phyloP scores from a whole-genome alignment of 768 basidiomycete genomes.

The Rhodotorula kratochvilovae region DNA sequence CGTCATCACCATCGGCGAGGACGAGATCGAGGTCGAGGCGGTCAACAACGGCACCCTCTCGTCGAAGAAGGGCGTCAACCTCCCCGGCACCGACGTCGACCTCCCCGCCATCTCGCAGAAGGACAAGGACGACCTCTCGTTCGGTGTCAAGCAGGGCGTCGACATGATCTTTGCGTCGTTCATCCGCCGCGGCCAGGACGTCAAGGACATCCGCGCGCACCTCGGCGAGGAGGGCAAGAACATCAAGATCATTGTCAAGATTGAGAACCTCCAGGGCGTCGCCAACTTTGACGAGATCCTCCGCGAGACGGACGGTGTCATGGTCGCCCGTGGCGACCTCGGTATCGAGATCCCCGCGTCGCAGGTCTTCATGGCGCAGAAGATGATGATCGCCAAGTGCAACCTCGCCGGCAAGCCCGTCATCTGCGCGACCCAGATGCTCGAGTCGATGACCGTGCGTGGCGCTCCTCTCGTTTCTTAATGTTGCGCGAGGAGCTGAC shows the following conservation, averaged over 20 bases:
- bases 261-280: constrained; percentile 99
- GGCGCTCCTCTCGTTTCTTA: too few relatives aligned
- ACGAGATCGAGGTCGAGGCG: constrained; percentile 80
- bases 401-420: constrained; percentile 96
- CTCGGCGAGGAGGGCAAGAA: constrained; percentile 89
- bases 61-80: constrained; percentile 97
- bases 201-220: constrained; percentile 84
- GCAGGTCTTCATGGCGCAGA: constrained; percentile 98
- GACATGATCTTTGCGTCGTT: constrained; percentile 99
- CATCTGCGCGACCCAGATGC: constrained; percentile 99
- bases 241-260: constrained; percentile 99
- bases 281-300: constrained; percentile 98
- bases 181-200: constrained; percentile 91
- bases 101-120: constrained; percentile 95
- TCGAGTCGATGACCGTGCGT: constrained; percentile 57
- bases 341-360: constrained; percentile 99
- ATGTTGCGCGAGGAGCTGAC: background rate
- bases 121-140: constrained; percentile 90
- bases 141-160: constrained; percentile 94
- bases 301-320: constrained; percentile 91
- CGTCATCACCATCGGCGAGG: constrained; percentile 38
- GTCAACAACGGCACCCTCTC: constrained; percentile 90
- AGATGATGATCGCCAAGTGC: constrained; percentile 99
- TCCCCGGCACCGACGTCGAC: constrained; percentile 96
- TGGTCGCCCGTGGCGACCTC: constrained; percentile 98